A percentile compares a stretch with the other conserved stretches of the same genome.
These are phyloP conservation scores for Monilinia laxa DNA, from an alignment of 2,329 filamentous ascomycete species.

Conservation along the genomic window DNA sequence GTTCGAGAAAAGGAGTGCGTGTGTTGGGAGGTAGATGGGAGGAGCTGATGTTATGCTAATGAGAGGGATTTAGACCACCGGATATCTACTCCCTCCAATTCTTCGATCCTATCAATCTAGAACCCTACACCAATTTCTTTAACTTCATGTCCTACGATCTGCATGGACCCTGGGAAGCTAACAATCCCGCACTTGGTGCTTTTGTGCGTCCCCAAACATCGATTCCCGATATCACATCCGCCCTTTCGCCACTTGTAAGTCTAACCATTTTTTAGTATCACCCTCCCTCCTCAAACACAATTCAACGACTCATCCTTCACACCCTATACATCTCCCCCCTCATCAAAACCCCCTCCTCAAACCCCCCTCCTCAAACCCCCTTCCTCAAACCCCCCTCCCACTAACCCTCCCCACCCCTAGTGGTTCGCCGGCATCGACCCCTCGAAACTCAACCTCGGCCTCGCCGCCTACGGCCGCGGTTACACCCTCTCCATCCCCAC, in stretches of 20 bases:
- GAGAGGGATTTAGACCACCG: conserved; percentile 32
- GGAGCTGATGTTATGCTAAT: neutral
- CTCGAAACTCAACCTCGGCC: conserved; percentile 48
- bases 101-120: conserved; percentile 38
- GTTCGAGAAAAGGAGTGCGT: too few species aligned
- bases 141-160: conserved; percentile 44
- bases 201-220: conserved; percentile 45
- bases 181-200: conserved; percentile 36
- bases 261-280: too few species aligned
- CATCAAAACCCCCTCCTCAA: too few species aligned
- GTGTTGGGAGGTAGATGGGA: neutral
- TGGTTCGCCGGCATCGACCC: conserved; percentile 46
- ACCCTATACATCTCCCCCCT: too few species aligned
- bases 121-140: conserved; percentile 39
- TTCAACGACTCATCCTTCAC: too few species aligned
- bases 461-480: conserved; percentile 50
- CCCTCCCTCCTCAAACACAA: too few species aligned
- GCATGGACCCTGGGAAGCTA: conserved; percentile 46
- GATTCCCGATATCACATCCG: conserved; percentile 45
- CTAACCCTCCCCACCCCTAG: too few species aligned
- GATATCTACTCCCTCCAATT: conserved; percentile 39
- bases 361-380: too few species aligned
- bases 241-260: conserved; percentile 40
- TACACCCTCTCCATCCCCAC: conserved; percentile 41
- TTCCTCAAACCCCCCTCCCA: too few species aligned